A percentile compares a stretch with the other conserved stretches of the same genome.
Evolutionary conservation across 2,329 filamentous ascomycete species (phyloP).

Genomic region (Apiospora koreana): DNA sequence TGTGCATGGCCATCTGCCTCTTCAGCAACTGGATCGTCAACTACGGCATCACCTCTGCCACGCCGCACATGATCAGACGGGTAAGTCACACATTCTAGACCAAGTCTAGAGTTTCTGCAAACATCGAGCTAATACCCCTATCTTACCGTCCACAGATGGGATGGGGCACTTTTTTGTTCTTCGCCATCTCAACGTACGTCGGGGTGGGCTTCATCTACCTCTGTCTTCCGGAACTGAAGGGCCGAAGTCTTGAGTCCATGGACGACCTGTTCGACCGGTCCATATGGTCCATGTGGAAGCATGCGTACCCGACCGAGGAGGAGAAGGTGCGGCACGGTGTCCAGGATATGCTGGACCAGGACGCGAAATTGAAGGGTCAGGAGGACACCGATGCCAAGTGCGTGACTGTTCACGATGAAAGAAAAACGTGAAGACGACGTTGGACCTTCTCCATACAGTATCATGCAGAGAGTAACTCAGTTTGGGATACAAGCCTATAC

Average conservation of each 20-base stretch:
- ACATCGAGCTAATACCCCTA: too few species aligned
- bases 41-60: constrained; percentile 34
- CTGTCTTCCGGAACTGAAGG: constrained; percentile 50
- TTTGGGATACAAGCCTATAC: too few species aligned
- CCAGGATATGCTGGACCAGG: constrained; percentile 22
- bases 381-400: constrained; percentile 6
- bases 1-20: constrained; percentile 30
- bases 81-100: too few species aligned
- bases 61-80: constrained; percentile 33
- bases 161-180: constrained; percentile 38
- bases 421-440: too few species aligned
- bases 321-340: constrained; percentile 35
- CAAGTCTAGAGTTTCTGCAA: too few species aligned
- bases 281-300: constrained; percentile 41
- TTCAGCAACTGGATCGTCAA: constrained; percentile 35
- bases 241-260: constrained; percentile 50
- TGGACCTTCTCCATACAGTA: too few species aligned
- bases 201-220: constrained; percentile 45
- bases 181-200: constrained; percentile 35
- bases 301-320: constrained; percentile 39
- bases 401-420: too few species aligned
- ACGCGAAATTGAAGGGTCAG: constrained; percentile 15
- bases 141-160: constrained; percentile 26
- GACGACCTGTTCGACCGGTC: constrained; percentile 46
- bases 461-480: too few species aligned